Conservation (phyloP, 495 filamentous ascomycete species). For the Penicillium diatomitis region DNA sequence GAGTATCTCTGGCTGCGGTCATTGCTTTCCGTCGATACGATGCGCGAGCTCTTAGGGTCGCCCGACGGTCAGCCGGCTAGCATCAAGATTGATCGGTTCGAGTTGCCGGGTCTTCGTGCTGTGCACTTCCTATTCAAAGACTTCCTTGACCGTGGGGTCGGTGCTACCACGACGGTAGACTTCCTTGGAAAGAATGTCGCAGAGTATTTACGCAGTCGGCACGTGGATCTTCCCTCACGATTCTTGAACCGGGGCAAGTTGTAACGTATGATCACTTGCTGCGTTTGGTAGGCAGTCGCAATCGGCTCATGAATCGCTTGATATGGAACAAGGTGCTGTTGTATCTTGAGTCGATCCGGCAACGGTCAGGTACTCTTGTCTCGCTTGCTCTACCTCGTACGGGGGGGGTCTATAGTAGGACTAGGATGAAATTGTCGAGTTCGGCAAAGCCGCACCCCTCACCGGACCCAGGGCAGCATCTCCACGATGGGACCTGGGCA, state of each 20-base stretch:
- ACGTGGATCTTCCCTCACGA: slow-evolving; percentile 40
- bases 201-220: slow-evolving; percentile 39
- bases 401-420: too few species aligned
- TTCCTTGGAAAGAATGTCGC: slow-evolving; percentile 50
- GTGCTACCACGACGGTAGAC: slow-evolving; percentile 40
- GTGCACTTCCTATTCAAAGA: slow-evolving; percentile 51
- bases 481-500: too few species aligned
- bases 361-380: too few species aligned
- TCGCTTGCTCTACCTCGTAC: too few species aligned
- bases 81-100: slow-evolving; percentile 43
- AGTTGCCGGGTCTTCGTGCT: slow-evolving; percentile 29
- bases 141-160: slow-evolving; percentile 44
- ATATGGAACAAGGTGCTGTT: too few species aligned
- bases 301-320: too few species aligned
- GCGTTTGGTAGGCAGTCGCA: too few species aligned
- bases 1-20: slow-evolving; percentile 44
- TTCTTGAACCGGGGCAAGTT: slow-evolving; percentile 31
- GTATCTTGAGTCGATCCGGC: too few species aligned
- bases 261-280: slow-evolving; percentile 3
- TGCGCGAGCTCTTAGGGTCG: slow-evolving; percentile 30
- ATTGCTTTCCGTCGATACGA: slow-evolving; percentile 30
- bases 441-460: too few species aligned
- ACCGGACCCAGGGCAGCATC: too few species aligned
- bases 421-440: too few species aligned
- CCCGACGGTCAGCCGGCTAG: slow-evolving; percentile 26